Evolutionary conservation across 1,284 basidiomycete species (phyloP), one percentile per base, ranked within the genome.

Genomic region (Leccinum insolens): DNA sequence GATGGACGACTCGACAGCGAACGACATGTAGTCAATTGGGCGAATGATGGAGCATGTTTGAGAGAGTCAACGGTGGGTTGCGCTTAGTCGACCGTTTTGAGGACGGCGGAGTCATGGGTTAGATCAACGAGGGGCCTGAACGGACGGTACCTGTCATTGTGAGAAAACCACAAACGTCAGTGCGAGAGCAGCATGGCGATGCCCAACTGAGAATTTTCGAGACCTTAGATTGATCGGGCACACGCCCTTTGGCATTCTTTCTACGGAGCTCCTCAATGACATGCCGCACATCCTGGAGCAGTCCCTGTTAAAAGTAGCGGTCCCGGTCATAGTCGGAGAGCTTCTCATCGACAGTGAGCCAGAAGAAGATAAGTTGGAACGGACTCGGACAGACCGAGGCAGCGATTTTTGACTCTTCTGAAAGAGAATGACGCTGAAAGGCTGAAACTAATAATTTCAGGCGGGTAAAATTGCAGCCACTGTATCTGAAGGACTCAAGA

Each of bases 121-220:
- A 39, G 39, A 2, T 68, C 31, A 0, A 66, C 37, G 3, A 72
- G 63, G 2, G 66, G 69, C 2, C 41, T 7, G 74, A 75, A 0
- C 67, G 63, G 4, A 78, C 63, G 0, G 71, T 69, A 0, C 78
- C 78, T 0, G 72, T 67, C 0, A 69, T 74, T 1, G 79, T 77
- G 0, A 81, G 68, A 58, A 82, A 81, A 0, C 69, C 71, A 0
- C 72, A 67, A 0, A 79, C 74, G 25, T 80, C 73, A 0, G 71
- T 72, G 17, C 71, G 6, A 0, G 61, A 41, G 0, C 31, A n/a
- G 14, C 61, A 65, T 0, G 55, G 57, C 14, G 28, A 49, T 1
- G 69, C 6, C 39, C 14, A 39, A 3, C 58, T 34, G 0, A 1
- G 3, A 8, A 66, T 68, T 2, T 70, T 70, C 1, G 15, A 3